Percentiles rank a stretch among this genome's conserved stretches.
These are phyloP conservation scores for Smithsoniella earleae DNA, from an alignment of 163 green algal species.

Conservation along the genomic window DNA sequence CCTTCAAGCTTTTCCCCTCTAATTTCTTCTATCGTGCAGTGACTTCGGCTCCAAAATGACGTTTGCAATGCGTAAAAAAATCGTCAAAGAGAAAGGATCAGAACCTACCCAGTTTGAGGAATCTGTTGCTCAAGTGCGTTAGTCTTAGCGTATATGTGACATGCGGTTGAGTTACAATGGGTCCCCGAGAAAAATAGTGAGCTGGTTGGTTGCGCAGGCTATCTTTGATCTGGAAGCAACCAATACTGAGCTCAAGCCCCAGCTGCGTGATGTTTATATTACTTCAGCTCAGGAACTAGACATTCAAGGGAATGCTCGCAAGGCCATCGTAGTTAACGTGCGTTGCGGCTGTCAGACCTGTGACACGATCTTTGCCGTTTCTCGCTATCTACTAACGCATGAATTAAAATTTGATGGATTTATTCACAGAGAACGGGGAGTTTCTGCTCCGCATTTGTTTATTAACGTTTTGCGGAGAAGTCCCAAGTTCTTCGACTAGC, in stretches of 20 bases:
- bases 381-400: background rate
- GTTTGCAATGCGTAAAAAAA: slow-evolving; percentile 91
- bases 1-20: background rate
- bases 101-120: slow-evolving; percentile 93
- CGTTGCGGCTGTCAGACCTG: too few relatives aligned
- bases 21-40: slow-evolving; percentile 27
- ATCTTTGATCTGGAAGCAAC: slow-evolving; percentile 98
- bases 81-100: slow-evolving; percentile 87
- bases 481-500: background rate
- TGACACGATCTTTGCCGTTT: background rate
- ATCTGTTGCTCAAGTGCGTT: slow-evolving; percentile 85
- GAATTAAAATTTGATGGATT: background rate
- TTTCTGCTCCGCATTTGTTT: too few relatives aligned
- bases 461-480: too few relatives aligned
- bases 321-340: slow-evolving; percentile 93
- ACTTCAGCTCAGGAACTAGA: slow-evolving; percentile 89
- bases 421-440: too few relatives aligned
- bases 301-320: slow-evolving; percentile 64
- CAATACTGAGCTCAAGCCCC: slow-evolving; percentile 94
- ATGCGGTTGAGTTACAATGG: background rate
- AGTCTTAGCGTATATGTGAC: background rate
- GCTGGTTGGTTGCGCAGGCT: slow-evolving; percentile 59
- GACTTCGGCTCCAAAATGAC: slow-evolving; percentile 38
- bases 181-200: slow-evolving; percentile 9
- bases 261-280: slow-evolving; percentile 98